These are phyloP conservation scores for Thalassiosira oceanica DNA, from an alignment of 352 stramenopile species.

Conservation along the genomic window DNA sequence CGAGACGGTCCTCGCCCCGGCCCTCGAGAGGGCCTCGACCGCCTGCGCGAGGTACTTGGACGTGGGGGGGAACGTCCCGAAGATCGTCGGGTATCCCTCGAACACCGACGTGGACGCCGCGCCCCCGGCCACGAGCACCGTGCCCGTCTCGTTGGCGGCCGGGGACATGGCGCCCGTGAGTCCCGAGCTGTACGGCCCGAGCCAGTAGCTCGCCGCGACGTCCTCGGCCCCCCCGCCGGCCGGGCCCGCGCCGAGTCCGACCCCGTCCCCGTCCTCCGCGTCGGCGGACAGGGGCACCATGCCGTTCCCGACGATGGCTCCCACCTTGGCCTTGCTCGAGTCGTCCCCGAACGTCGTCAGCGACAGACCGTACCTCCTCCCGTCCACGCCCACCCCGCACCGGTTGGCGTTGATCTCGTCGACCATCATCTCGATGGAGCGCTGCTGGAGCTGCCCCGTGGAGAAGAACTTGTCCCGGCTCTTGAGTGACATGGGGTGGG, in stretches of 20 bases:
- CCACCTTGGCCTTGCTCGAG: constrained; percentile 8
- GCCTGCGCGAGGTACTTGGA: constrained; percentile 7
- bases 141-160: constrained; percentile 5
- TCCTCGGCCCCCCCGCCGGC: constrained; percentile 1
- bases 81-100: constrained; percentile 9
- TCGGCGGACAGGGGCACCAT: no score
- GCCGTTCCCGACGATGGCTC: background rate
- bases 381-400: constrained; percentile 9
- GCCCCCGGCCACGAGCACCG: background rate
- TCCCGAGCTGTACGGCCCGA: constrained; percentile 16
- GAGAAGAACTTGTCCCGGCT: constrained; percentile 3
- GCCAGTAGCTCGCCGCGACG: background rate
- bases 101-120: constrained; percentile 2
- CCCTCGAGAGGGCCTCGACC: background rate
- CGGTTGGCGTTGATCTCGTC: constrained; percentile 12
- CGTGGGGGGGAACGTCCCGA: constrained; percentile 10
- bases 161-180: constrained; percentile 10
- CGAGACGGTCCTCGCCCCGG: background rate
- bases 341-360: constrained; percentile 11
- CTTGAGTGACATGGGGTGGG: constrained; percentile 12
- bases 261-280: no score
- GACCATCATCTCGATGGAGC: constrained; percentile 16
- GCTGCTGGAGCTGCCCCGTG: background rate
- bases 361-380: constrained; percentile 7
- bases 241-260: no score